Evolutionary conservation across 805 yeast genomes (phyloP), one percentile per base, ranked within the genome.

Genomic region (Barnettozyma siamensis): DNA sequence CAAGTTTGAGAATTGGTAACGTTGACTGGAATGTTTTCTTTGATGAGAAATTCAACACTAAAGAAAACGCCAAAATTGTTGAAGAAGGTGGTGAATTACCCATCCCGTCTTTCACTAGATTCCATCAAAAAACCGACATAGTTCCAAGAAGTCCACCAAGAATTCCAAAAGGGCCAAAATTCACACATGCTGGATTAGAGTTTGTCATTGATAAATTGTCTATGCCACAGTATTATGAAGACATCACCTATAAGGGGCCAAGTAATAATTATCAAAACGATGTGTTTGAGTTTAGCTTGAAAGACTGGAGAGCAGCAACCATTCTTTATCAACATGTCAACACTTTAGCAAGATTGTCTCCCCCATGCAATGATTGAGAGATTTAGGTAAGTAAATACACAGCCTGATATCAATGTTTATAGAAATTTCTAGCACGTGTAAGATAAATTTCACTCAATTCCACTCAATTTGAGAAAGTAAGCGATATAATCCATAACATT

Each of bases 1-100:
- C 80, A 2, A 71, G 77, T n/a, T 88, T 91, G 1, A 76, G 75
- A 50, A 64, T 83, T 28, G 88, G 88, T 5, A 79, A 82, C 55
- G 51, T 50, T 3, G 58, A 59, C 2, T 69, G 81, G 59, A 67
- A 72, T 23, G 53, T 59, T 20, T 81, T 76, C 69, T 70, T 79
- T 31, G 80, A 84, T 58, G 43, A 50, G 0, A 35, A 70, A 7
- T 81, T 78, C 48, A 54, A 67, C 13, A 69, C 76, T 0, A 51
- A 51, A 1, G 44, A 50, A 1, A 64, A 67, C 4, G 59, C 62
- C 31, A 38, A 50, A 5, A 31, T 44, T 6, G 53, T 58, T 16
- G 50, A 54, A 0, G 50, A 48, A 10, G 77, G 81, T 0, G 50
- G 46, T 7, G 43, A 45, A 4, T 43, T 55, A 21, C 53, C 51